Base-by-base conservation (phyloP, 257 asterid species). In the Cordia subcordata region DNA sequence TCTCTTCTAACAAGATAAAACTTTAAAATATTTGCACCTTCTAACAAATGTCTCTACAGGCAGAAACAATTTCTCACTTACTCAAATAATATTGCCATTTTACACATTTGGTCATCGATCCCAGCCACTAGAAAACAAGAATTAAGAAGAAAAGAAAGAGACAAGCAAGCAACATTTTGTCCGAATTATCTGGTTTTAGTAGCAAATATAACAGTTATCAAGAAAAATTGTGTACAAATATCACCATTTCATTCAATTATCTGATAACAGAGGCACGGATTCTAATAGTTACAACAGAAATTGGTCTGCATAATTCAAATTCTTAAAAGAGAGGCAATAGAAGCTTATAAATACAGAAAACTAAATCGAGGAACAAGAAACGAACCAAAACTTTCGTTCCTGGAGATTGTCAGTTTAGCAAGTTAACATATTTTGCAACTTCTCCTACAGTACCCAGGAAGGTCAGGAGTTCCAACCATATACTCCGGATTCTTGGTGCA, bases 401-500 rank as follows among this genome's bases (percentile, higher is more conserved):
- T 23, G 46, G 63, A 20, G 32, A 38, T 47, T 42, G 19, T 16
- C 4, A 13, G 14, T 60, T 68, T 59, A 44, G 32, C 5, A 46
- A 27, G 19, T 64, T 64, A 85, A 79, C 99, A 92, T 40, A 42
- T 74, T 67, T 86, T 88, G 94, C 99, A 93, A 59, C 95, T 86
- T 88, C 82, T 93, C 74, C 91, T 75, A 74, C 99, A 93, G 73
- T 76, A 82, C 27, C 99, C 97, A 2, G 81, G 91, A 54, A 81
- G 81, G 58, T 85, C 90, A 22, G 86, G 70, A 40, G 95, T 77
- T 53, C 99, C 99, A 15, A 86, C 77, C 97, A 93, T 93, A 45
- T 89, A 93, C 45, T 86, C 95, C 0, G 94, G 82, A 71, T 93
- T 93, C 66, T 89, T 89, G 62, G 79, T 80, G 83, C 99, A 93